Evolutionary conservation across 495 filamentous ascomycete genomes (phyloP), one percentile per base, ranked within the genome.

Genomic region (Aspergillus panamensis): DNA sequence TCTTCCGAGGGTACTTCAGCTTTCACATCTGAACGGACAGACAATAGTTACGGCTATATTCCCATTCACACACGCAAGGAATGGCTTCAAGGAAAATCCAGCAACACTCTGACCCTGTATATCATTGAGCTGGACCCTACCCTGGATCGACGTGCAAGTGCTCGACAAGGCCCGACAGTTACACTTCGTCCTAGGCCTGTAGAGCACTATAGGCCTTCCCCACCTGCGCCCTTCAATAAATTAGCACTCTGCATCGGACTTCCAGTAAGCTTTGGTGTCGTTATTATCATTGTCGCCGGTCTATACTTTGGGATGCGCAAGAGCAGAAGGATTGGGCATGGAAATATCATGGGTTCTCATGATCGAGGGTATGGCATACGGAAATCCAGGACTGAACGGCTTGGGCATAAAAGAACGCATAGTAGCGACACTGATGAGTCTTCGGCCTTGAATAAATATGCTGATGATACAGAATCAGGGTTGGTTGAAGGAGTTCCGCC

Each of bases 1-100:
- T 53, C 51, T 25, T 45, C 60, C 12, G 54, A 57, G 12, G 67
- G 67, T 48, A 64, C 68, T 55, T 59, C 74, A 29, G 71, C 71
- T 0, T 79, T 71, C 66, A 67, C 65, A 8, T 76, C 74, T 5
- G 64, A 60, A n/a, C 53, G 51, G 35, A 72, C 64, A 8, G 61
- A 69, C n/a, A 79, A 76, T 51, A 67, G 64, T 31, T 69, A 67
- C 56, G 74, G 73, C 50, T 73, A 72, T 50, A 64, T 69, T 5
- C 61, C 67, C 8, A 53, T 79, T 17, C 62, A 59, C 21, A 74
- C 71, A 62, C 55, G 64, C 21, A 65, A 69, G 21, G 66, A 65
- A 31, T 77, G 72, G 70, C 63, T 74, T 35, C 71, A 76, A 56
- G 69, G 63, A 12, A 63, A 65, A 47, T 20, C 55, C 5, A 58